Evolutionary conservation across 208 protist species (phyloP).

Genomic region (Balamuthia mandrillaris): DNA sequence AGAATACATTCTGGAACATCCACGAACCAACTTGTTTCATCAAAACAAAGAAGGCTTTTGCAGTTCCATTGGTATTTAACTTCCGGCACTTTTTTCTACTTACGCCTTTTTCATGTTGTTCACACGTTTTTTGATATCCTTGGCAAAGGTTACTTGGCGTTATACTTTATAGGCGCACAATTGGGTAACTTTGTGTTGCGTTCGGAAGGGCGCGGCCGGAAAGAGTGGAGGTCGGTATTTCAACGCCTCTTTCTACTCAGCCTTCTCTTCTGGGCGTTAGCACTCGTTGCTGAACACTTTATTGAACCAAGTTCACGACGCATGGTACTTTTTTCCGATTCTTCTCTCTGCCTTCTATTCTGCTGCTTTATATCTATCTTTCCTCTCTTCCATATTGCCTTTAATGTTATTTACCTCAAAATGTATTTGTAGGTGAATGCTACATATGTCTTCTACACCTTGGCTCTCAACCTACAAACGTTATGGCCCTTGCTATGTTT

Average conservation of each 20-base stretch:
- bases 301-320: conserved; percentile 32
- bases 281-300: not conserved
- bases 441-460: conserved; percentile 3
- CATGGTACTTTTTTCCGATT: conserved; percentile 51
- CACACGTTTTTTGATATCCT: not conserved
- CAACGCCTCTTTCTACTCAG: not conserved
- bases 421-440: conserved; percentile 3
- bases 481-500: not conserved
- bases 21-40: conserved; percentile 39
- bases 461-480: conserved; percentile 8
- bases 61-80: conserved; percentile 31
- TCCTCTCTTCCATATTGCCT: not conserved
- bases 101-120: not conserved
- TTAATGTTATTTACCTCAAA: no score
- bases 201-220: not conserved
- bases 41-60: conserved; percentile 55
- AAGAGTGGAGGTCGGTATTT: not conserved
- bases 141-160: conserved; percentile 16
- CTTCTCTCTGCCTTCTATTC: conserved; percentile 10
- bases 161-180: conserved; percentile 27
- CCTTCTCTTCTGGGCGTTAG: not conserved
- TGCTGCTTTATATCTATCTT: conserved; percentile 20
- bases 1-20: conserved; percentile 34
- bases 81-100: not conserved
- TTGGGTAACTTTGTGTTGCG: not conserved